These are phyloP conservation scores for Gomphus bonarii DNA, from an alignment of 1,284 basidiomycete species.

Conservation along the genomic window DNA sequence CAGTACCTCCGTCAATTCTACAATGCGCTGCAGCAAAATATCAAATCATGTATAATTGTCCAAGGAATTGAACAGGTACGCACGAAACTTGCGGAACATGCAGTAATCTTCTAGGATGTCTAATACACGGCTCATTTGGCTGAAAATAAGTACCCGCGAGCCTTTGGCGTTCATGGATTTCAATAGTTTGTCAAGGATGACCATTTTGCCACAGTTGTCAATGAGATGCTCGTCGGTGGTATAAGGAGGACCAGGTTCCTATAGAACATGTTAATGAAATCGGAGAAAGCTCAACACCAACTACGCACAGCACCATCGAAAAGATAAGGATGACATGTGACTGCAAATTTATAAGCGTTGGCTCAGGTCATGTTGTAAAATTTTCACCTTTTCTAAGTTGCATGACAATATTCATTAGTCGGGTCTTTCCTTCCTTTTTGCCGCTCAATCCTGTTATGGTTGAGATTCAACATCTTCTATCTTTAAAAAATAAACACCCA, in stretches of 20 bases:
- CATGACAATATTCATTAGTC: conserved; percentile 99
- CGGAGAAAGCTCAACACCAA: background rate
- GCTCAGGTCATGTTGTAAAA: background rate
- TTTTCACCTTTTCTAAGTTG: conserved; percentile 62
- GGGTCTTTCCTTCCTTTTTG: conserved; percentile 98
- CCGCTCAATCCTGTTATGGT: conserved; percentile 58
- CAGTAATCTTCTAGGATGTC: conserved; percentile 99
- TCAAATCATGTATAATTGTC: background rate
- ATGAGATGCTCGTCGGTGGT: conserved; percentile 97
- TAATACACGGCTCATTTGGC: conserved; percentile 93
- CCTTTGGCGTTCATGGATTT: conserved; percentile 86
- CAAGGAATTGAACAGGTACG: conserved; percentile 23
- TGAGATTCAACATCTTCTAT: conserved; percentile 18
- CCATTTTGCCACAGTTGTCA: conserved; percentile 94
- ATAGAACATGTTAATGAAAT: background rate
- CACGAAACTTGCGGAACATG: conserved; percentile 84
- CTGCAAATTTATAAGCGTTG: conserved; percentile 19
- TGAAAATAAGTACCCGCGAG: conserved; percentile 93
- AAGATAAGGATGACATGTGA: conserved; percentile 77
- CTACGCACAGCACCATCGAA: conserved; percentile 71
- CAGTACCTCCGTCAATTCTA: conserved; percentile 92
- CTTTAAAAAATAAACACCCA: conserved; percentile 18
- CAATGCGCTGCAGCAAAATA: conserved; percentile 66
- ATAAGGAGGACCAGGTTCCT: conserved; percentile 96
- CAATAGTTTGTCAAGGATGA: conserved; percentile 92